A percentile compares a stretch with the other conserved stretches of the same genome.
These are phyloP conservation scores for Mrakia gelida DNA, from an alignment of 768 basidiomycete species.

Conservation along the genomic window DNA sequence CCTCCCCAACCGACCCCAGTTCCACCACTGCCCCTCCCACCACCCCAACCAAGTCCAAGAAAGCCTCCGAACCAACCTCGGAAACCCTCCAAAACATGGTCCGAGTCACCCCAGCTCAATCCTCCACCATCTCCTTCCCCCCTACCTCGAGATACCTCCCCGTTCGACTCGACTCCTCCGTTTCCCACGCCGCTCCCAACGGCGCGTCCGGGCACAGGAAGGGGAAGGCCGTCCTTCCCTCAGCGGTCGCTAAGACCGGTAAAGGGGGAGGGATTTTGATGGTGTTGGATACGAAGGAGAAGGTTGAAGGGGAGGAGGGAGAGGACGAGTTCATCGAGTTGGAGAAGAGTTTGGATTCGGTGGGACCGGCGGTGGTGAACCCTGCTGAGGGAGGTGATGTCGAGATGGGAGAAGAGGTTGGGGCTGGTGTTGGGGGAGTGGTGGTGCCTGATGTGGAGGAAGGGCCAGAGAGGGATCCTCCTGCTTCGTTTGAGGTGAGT, in stretches of 20 bases:
- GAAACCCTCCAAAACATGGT: conserved; percentile 82
- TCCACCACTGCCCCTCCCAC: conserved; percentile 11
- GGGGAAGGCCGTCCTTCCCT: background rate
- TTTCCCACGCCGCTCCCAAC: conserved; percentile 35
- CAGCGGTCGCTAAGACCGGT: conserved; percentile 35
- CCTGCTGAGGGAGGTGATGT: conserved; percentile 22
- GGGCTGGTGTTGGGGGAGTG: conserved; percentile 2
- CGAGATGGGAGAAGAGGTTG: conserved; percentile 15
- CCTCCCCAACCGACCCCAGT: too few species aligned
- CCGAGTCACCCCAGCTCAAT: conserved; percentile 83
- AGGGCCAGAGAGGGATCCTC: conserved; percentile 50
- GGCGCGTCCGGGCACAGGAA: conserved; percentile 30
- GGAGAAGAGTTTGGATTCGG: conserved; percentile 34
- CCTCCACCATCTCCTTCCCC: conserved; percentile 79
- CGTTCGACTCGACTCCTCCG: conserved; percentile 62
- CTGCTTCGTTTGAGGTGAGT: conserved; percentile 69
- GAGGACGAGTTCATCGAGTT: conserved; percentile 70
- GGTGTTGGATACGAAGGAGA: conserved; percentile 61
- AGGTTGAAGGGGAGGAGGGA: conserved; percentile 47
- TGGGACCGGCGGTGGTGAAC: conserved; percentile 14
- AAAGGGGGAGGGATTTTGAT: conserved; percentile 82
- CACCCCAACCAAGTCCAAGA: conserved; percentile 42
- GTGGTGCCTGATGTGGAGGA: conserved; percentile 10
- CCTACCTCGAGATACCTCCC: conserved; percentile 76
- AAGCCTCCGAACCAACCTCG: conserved; percentile 62